A percentile compares a stretch with the other conserved stretches of the same genome.
phyloP scores from a whole-genome alignment of 208 protist species.

The Trypanosoma lewisi region DNA sequence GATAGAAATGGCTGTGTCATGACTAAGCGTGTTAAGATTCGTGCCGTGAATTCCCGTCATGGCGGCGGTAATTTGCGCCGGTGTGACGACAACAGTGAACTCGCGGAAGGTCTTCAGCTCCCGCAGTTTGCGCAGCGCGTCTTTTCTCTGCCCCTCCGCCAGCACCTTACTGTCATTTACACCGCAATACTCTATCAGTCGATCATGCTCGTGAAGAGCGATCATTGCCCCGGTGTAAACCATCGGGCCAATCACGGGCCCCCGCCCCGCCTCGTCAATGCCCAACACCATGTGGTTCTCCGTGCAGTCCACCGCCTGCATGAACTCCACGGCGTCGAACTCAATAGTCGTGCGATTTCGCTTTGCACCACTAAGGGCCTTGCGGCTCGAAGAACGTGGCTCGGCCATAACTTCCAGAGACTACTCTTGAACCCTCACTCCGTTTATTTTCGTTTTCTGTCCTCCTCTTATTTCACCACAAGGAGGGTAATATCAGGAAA shows the following conservation, averaged over 20 bases:
- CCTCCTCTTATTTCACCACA: neutral
- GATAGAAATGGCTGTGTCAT: slow-evolving; percentile 81
- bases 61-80: slow-evolving; percentile 69
- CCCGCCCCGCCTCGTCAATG: slow-evolving; percentile 95
- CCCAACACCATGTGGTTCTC: slow-evolving; percentile 83
- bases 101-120: slow-evolving; percentile 59
- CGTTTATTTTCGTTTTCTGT: neutral
- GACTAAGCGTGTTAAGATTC: slow-evolving; percentile 89
- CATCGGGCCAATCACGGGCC: slow-evolving; percentile 94
- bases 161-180: slow-evolving; percentile 91
- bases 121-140: slow-evolving; percentile 48
- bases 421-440: neutral
- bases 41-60: slow-evolving; percentile 70
- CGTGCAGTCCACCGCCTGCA: slow-evolving; percentile 39
- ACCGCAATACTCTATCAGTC: slow-evolving; percentile 60
- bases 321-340: slow-evolving; percentile 67
- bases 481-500: too few relatives aligned
- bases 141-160: slow-evolving; percentile 47
- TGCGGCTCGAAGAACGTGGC: slow-evolving; percentile 23
- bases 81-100: slow-evolving; percentile 61
- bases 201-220: slow-evolving; percentile 70
- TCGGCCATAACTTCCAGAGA: slow-evolving; percentile 17
- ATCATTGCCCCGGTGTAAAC: slow-evolving; percentile 91
- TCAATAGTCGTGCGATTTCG: slow-evolving; percentile 42
- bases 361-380: slow-evolving; percentile 45